phyloP scores from a whole-genome alignment of 306 rosid genomes.

The Lithocarpus polystachyus region DNA sequence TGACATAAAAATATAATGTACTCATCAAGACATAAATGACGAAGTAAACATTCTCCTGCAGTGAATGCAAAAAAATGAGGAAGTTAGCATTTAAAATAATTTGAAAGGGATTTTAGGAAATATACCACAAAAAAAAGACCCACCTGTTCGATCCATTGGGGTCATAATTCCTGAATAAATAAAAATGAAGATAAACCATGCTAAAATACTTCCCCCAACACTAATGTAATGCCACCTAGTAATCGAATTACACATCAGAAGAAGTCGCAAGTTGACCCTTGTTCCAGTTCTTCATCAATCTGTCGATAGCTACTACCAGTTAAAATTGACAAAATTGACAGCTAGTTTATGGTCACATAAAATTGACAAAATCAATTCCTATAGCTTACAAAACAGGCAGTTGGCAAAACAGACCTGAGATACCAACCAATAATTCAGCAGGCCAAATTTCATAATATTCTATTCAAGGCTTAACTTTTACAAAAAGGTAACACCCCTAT shows the following conservation, averaged over 20 bases:
- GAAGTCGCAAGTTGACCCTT: slow-evolving; percentile 80
- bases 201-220: slow-evolving; percentile 91
- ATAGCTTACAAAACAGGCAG: too few species aligned
- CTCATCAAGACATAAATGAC: slow-evolving; percentile 89
- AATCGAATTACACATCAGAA: slow-evolving; percentile 81
- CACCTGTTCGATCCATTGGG: slow-evolving; percentile 69
- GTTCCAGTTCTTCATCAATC: too few species aligned
- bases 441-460: too few species aligned
- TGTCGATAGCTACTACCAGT: too few species aligned
- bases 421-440: too few species aligned
- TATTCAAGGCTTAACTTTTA: too few species aligned
- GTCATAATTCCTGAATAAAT: slow-evolving; percentile 66
- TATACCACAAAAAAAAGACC: slow-evolving; percentile 7
- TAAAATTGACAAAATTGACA: too few species aligned
- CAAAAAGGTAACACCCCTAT: too few species aligned
- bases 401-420: too few species aligned
- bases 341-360: too few species aligned
- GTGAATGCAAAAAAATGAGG: slow-evolving; percentile 6
- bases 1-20: slow-evolving; percentile 73
- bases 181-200: slow-evolving; percentile 82
- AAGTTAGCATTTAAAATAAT: slow-evolving; percentile 8
- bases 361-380: too few species aligned
- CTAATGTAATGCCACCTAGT: slow-evolving; percentile 88
- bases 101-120: not conserved
- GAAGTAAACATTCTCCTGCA: slow-evolving; percentile 85